Evolutionary conservation across 2,329 filamentous ascomycete species (phyloP), one percentile per base, ranked within the genome.

Genomic region (Aspergillus fischeri): DNA sequence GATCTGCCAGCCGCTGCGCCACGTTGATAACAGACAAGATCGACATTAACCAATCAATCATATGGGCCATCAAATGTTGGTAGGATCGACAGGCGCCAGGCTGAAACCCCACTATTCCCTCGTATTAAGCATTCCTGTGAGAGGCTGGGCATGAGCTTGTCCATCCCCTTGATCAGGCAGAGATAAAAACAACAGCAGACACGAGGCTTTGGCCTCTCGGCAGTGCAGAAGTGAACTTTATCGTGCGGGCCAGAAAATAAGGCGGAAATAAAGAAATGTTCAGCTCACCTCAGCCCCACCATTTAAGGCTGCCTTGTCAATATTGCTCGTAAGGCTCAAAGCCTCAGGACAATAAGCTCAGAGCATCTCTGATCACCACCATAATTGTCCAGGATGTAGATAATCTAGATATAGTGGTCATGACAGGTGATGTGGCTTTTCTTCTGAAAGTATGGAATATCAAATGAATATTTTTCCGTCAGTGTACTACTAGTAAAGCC

Each of bases 1-100:
- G 51, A 52, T 52, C 51, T 52, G 51, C 27, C 21, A 52, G 20
- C 5, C 35, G 35, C 51, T 52, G 51, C 51, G 51, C 51, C 51
- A 52, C 32, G 51, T 52, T 44, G 51, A 28, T 35, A 52, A 52
- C 51, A 28, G 51, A 38, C 24, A 32, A n/a, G 25, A 50, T 32
- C 24, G 32, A 3, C 11, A n/a, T 25, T 28, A 25, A 32, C 48
- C n/a, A 28, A 20, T n/a, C 48, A 25, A 20, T 28, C 48, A 25
- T 17, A n/a, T n/a, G 3, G 1, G 5, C 20, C 11, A 20, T 50
- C 4, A 1, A 10, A 28, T 50, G 27, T 50, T 29, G 48, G 32
- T 10, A 25, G 24, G 24, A 49, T 49, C 48, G 24, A 49, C 48
- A 29, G 29, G 17, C 48, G 10, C 48, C 11, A 24, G 27, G 48